Evolutionary conservation across 192 early-diverging fungal species (phyloP), one percentile per base, ranked within the genome.

Genomic region (Chytriomyces hyalinus): DNA sequence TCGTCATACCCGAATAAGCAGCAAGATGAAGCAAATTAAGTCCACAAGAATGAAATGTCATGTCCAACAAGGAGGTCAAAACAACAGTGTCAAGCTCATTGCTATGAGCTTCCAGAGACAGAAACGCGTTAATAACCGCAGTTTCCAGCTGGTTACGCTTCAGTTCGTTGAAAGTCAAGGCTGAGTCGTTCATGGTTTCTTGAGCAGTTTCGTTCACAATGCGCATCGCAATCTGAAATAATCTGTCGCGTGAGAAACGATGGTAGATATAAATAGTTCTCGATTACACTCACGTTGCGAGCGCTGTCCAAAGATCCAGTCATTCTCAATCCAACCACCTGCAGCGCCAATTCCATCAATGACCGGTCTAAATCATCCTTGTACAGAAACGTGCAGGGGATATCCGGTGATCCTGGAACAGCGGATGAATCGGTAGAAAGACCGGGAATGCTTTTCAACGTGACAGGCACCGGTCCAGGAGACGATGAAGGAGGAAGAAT

Each of bases 311-410:
- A 67, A 75, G 90, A 91, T n/a, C 91, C 94, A 1, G 89, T 91
- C 85, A 93, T 91, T 76, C 92, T 86, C 70, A 98, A 76, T 20
- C 96, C 96, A 0, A 96, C 90, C 0, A 96, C 91, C 63, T 95
- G 94, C 64, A 98, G 83, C 4, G 95, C 92, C 24, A 98, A 87
- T 75, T 96, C 95, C 81, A 96, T 90, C 70, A 98, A 80, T n/a
- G 93, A 92, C 51, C 92, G 89, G 80, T 98, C 96, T 24, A 93
- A 87, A 77, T 97, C 85, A 69, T 88, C 86, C 78, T 88, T 88
- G 70, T 88, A 88, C 49, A 81, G 81, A 53, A 88, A 88, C 6
- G 80, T 75, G 11, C 57, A 78, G 28, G 50, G 70, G 75, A 61
- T 61, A 24, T 76, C 49, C 11, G 78, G 60, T 45, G 20, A 24